A percentile compares a stretch with the other conserved stretches of the same genome.
Conservation (phyloP, 176 grass and related monocot genomes). For the Neostapfia colusana region DNA sequence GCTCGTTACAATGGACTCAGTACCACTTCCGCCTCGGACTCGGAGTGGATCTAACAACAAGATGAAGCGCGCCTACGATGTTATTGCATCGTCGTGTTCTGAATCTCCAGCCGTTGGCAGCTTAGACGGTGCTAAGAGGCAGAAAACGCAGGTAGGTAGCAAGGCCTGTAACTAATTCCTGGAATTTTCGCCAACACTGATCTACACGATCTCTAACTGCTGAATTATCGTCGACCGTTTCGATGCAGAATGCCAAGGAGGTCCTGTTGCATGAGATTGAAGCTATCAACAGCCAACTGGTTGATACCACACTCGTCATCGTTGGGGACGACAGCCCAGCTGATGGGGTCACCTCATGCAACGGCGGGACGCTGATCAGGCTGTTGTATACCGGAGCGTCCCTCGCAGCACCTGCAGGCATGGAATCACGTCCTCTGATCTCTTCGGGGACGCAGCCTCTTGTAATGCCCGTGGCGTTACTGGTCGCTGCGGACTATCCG, state of each 20-base stretch:
- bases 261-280: slow-evolving; percentile 32
- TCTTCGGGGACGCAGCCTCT: slow-evolving; percentile 11
- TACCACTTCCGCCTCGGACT: slow-evolving; percentile 6
- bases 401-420: not conserved
- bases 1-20: slow-evolving; percentile 10
- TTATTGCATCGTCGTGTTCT: not conserved
- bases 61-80: not conserved
- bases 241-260: slow-evolving; percentile 3
- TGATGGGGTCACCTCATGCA: not conserved
- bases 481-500: slow-evolving; percentile 34
- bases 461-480: not conserved
- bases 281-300: slow-evolving; percentile 12
- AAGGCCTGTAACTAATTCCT: not conserved
- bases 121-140: slow-evolving; percentile 12
- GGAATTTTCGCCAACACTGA: not conserved
- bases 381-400: slow-evolving; percentile 16
- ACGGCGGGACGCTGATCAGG: slow-evolving; percentile 2
- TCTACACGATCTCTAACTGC: not conserved
- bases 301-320: slow-evolving; percentile 37
- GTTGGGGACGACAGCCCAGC: not conserved
- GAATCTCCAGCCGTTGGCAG: not conserved
- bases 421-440: slow-evolving; percentile 2
- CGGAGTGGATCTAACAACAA: not conserved
- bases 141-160: not conserved
- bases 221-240: not conserved